Evolutionary conservation across 2,329 filamentous ascomycete species (phyloP).

Genomic region (Colletotrichum scovillei): DNA sequence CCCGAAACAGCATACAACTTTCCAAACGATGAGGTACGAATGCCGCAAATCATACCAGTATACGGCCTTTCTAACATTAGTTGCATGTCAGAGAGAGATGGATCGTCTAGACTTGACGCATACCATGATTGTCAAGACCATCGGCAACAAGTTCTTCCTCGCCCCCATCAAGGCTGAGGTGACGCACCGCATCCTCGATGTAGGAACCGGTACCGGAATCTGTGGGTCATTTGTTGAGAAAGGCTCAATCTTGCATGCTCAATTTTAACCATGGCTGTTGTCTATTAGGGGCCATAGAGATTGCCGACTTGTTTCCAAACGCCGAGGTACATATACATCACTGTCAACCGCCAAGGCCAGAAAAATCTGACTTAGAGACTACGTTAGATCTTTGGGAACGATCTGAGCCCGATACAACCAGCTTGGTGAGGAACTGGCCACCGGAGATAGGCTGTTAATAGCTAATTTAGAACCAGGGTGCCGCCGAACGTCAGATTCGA

Average conservation of each 20-base stretch:
- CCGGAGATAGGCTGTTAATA: no score
- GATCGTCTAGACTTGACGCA: slow-evolving; percentile 53
- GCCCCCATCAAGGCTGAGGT: not conserved
- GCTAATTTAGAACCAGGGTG: slow-evolving; percentile 27
- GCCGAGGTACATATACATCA: slow-evolving; percentile 26
- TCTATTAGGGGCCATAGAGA: slow-evolving; percentile 53
- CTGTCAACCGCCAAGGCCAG: not conserved
- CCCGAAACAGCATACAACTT: not conserved
- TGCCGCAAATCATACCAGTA: not conserved
- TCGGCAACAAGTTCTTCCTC: slow-evolving; percentile 35
- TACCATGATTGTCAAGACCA: slow-evolving; percentile 43
- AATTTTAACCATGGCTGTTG: no score
- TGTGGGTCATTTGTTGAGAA: not conserved
- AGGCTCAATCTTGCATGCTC: no score
- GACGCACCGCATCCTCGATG: slow-evolving; percentile 36
- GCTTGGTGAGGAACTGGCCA: slow-evolving; percentile 11
- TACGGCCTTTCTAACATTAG: no score
- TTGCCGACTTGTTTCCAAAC: slow-evolving; percentile 25
- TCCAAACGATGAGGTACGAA: not conserved
- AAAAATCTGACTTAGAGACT: not conserved
- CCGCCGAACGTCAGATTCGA: slow-evolving; percentile 46
- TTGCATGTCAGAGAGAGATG: slow-evolving; percentile 42
- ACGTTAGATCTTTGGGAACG: slow-evolving; percentile 38
- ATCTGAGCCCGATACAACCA: slow-evolving; percentile 46
- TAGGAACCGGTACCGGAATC: slow-evolving; percentile 41